Conservation (phyloP, 1,139 yeast genomes). For the Debaryomyces coudertii region DNA sequence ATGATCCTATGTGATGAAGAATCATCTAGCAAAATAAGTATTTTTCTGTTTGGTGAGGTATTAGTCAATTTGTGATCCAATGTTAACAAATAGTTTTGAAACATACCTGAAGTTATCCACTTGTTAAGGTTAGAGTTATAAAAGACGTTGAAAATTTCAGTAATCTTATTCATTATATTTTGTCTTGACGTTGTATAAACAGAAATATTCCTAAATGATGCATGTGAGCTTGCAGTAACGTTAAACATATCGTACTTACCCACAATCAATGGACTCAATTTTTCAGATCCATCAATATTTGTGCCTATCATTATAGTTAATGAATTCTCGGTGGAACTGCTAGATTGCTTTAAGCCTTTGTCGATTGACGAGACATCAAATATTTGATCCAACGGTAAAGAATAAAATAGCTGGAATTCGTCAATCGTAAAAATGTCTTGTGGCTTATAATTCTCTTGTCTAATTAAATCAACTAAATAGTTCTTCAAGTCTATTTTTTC, state of each 20-base stretch:
- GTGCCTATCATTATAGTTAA: constrained; percentile 65
- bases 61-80: constrained; percentile 57
- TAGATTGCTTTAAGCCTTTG: constrained; percentile 47
- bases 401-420: constrained; percentile 63
- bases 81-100: constrained; percentile 62
- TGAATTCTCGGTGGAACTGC: constrained; percentile 54
- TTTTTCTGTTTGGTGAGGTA: constrained; percentile 46
- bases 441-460: constrained; percentile 44
- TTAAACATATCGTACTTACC: constrained; percentile 64
- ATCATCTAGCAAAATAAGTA: constrained; percentile 60
- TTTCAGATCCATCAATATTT: constrained; percentile 65
- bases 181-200: constrained; percentile 24
- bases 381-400: constrained; percentile 64
- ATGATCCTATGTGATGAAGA: constrained; percentile 65
- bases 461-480: constrained; percentile 36
- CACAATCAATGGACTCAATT: constrained; percentile 60
- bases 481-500: constrained; percentile 51
- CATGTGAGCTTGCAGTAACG: constrained; percentile 35
- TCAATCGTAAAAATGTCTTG: constrained; percentile 62
- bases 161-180: constrained; percentile 47
- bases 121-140: constrained; percentile 65
- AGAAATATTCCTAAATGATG: constrained; percentile 33
- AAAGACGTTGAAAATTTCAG: constrained; percentile 53
- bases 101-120: constrained; percentile 68
- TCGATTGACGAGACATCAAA: constrained; percentile 52